Conservation (phyloP, 306 rosid genomes). For the Quercus berberidifolia region DNA sequence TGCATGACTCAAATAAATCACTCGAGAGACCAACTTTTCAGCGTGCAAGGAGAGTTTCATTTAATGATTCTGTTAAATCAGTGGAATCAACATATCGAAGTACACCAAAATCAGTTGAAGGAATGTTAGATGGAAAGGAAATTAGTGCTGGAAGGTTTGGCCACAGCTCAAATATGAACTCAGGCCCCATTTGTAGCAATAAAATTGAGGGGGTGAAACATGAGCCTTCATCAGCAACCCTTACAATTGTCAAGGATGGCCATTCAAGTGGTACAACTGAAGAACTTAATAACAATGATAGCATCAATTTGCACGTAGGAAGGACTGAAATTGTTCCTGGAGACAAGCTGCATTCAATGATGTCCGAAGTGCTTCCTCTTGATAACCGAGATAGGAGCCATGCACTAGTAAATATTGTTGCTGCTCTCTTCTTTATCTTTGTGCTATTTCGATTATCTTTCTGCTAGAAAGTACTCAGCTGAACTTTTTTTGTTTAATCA, state of each 20-base stretch:
- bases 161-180: background rate
- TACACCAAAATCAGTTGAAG: conserved; percentile 8
- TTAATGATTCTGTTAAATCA: conserved; percentile 33
- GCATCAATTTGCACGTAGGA: conserved; percentile 1
- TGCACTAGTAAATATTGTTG: background rate
- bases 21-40: background rate
- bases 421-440: conserved; percentile 13
- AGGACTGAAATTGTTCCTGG: background rate
- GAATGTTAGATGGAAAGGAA: conserved; percentile 11
- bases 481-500: background rate
- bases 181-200: background rate
- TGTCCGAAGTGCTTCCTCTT: background rate
- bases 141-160: background rate
- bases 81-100: background rate
- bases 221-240: background rate
- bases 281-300: background rate
- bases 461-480: background rate
- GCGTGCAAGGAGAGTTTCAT: conserved; percentile 36
- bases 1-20: conserved; percentile 1
- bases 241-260: background rate
- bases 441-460: conserved; percentile 7
- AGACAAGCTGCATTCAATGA: background rate
- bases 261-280: background rate
- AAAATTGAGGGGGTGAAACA: background rate
- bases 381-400: conserved; percentile 5